These are phyloP conservation scores for Fusarium graminum DNA, from an alignment of 2,329 filamentous ascomycete species.

Conservation along the genomic window DNA sequence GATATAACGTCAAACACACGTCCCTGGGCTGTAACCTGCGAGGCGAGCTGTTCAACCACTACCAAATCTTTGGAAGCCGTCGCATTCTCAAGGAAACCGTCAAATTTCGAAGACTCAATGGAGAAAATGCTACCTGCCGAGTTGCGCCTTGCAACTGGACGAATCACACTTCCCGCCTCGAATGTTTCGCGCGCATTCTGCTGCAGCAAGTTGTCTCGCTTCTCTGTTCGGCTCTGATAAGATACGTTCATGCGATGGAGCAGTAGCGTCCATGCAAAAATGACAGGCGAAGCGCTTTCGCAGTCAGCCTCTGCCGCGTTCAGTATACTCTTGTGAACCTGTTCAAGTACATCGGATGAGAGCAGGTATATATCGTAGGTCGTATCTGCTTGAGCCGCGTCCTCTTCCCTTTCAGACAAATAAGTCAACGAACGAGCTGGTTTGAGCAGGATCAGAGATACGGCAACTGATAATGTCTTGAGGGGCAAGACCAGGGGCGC, in stretches of 20 bases:
- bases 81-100: conserved; percentile 67
- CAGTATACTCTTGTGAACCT: conserved; percentile 79
- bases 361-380: conserved; percentile 72
- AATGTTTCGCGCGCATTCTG: conserved; percentile 71
- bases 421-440: conserved; percentile 66
- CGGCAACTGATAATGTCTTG: conserved; percentile 76
- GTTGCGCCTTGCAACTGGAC: conserved; percentile 63
- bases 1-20: conserved; percentile 67
- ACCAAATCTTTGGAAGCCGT: conserved; percentile 65
- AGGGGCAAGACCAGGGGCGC: conserved; percentile 71
- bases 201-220: conserved; percentile 68
- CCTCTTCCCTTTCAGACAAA: conserved; percentile 56
- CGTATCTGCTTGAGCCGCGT: conserved; percentile 53
- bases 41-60: conserved; percentile 64
- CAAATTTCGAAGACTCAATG: conserved; percentile 70
- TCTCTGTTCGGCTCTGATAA: conserved; percentile 72
- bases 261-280: conserved; percentile 86
- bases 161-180: conserved; percentile 60
- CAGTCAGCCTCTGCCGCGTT: conserved; percentile 68
- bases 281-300: conserved; percentile 76
- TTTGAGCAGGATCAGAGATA: conserved; percentile 80
- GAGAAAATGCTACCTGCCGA: conserved; percentile 73
- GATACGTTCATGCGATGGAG: conserved; percentile 76
- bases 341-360: conserved; percentile 75
- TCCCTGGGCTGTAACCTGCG: conserved; percentile 62